Conservation (phyloP, 2,329 filamentous ascomycete genomes). For the Tolypocladium tropicale region DNA sequence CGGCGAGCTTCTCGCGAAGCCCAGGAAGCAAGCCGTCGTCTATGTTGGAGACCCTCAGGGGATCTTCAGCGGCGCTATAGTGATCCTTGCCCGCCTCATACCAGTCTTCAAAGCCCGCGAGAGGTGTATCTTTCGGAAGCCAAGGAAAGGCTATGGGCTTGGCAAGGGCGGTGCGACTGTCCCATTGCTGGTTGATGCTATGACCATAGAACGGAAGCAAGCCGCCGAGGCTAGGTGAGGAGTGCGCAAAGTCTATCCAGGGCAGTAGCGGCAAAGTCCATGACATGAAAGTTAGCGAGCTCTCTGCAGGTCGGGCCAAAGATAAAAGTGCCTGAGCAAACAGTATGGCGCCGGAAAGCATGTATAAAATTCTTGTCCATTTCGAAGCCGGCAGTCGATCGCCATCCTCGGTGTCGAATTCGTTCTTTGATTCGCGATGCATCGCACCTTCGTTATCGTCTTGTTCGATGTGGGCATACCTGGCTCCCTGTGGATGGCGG, state of each 20-base stretch:
- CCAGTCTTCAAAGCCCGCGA: slow-evolving; percentile 17
- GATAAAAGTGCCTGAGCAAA: slow-evolving; percentile 13
- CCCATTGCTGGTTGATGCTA: slow-evolving; percentile 15
- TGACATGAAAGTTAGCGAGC: slow-evolving; percentile 22
- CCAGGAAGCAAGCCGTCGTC: slow-evolving; percentile 18
- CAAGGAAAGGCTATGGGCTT: slow-evolving; percentile 11
- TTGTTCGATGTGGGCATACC: slow-evolving; percentile 7
- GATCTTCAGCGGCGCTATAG: slow-evolving; percentile 25
- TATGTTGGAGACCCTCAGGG: slow-evolving; percentile 28
- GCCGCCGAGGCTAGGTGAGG: slow-evolving; percentile 16
- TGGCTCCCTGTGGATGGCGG: background rate
- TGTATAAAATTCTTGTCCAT: slow-evolving; percentile 6
- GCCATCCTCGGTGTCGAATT: background rate
- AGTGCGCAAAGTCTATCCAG: slow-evolving; percentile 21
- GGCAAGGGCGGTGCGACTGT: slow-evolving; percentile 14
- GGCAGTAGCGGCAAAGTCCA: slow-evolving; percentile 23
- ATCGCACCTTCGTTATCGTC: slow-evolving; percentile 6
- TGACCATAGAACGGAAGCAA: slow-evolving; percentile 13
- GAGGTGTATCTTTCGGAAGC: slow-evolving; percentile 10
- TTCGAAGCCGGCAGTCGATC: background rate
- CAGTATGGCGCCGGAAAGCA: slow-evolving; percentile 12
- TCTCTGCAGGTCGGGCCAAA: slow-evolving; percentile 18
- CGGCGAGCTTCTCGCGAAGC: slow-evolving; percentile 13
- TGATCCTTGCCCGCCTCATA: slow-evolving; percentile 11
- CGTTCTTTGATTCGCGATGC: slow-evolving; percentile 6